Conservation (phyloP, 306 rosid genomes). For the Quercus mongolica region DNA sequence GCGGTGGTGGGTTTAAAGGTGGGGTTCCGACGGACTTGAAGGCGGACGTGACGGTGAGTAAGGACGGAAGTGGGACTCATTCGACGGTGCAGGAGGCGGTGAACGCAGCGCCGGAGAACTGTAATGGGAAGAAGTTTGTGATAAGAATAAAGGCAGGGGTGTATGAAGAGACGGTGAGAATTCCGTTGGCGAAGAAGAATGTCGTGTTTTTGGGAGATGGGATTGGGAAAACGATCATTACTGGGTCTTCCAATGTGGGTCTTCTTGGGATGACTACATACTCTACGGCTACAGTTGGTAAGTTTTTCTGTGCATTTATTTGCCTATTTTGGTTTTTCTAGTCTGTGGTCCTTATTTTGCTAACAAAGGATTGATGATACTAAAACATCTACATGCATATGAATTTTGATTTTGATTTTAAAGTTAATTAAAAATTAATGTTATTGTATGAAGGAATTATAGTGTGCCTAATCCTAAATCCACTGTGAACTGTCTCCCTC, state of each 20-base stretch:
- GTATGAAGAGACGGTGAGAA: slow-evolving; percentile 73
- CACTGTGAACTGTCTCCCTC: too few species aligned
- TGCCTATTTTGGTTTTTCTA: too few species aligned
- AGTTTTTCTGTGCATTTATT: not conserved
- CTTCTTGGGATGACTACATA: slow-evolving; percentile 57
- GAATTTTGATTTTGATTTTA: too few species aligned
- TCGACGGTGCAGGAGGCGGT: slow-evolving; percentile 75
- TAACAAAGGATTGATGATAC: too few species aligned
- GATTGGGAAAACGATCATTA: slow-evolving; percentile 71
- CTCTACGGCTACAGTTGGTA: slow-evolving; percentile 72
- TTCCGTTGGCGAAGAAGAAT: slow-evolving; percentile 59
- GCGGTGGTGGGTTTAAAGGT: slow-evolving; percentile 7
- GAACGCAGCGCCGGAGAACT: slow-evolving; percentile 47
- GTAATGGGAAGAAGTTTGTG: slow-evolving; percentile 39
- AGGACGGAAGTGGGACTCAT: slow-evolving; percentile 31
- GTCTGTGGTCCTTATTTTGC: too few species aligned
- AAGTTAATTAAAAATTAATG: too few species aligned
- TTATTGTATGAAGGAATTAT: too few species aligned
- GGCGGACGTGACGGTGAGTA: slow-evolving; percentile 61
- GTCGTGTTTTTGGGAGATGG: slow-evolving; percentile 82
- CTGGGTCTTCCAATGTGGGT: slow-evolving; percentile 55
- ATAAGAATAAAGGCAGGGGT: slow-evolving; percentile 64
- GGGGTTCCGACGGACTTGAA: slow-evolving; percentile 42
- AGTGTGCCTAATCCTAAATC: too few species aligned
- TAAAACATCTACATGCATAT: too few species aligned